Conservation (phyloP, 73 alveolate species). For the Effrenium voratum region DNA sequence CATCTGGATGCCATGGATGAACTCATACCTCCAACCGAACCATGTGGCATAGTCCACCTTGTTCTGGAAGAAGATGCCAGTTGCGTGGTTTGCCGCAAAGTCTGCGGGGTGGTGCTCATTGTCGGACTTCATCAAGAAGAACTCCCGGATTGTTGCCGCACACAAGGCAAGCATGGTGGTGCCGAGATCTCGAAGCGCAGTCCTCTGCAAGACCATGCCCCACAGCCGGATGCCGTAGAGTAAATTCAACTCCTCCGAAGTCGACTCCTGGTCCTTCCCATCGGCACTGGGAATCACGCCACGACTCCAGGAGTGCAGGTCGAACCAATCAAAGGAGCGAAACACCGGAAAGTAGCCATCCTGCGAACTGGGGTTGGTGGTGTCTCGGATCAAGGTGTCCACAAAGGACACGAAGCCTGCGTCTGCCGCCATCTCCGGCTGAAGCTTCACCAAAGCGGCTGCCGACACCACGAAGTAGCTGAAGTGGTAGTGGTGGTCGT, state of each 20-base stretch:
- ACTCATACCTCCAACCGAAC: slow-evolving; percentile 84
- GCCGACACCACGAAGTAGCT: slow-evolving; percentile 72
- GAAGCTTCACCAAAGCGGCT: slow-evolving; percentile 49
- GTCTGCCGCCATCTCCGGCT: slow-evolving; percentile 18
- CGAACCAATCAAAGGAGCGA: slow-evolving; percentile 86
- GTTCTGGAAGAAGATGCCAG: slow-evolving; percentile 93
- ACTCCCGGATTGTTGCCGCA: slow-evolving; percentile 74
- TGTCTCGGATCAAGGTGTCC: slow-evolving; percentile 82
- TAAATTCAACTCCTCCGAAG: slow-evolving; percentile 64
- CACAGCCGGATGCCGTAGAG: slow-evolving; percentile 69
- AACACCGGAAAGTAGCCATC: slow-evolving; percentile 53
- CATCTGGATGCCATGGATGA: slow-evolving; percentile 93
- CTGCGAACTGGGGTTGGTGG: slow-evolving; percentile 62
- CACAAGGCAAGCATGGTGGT: slow-evolving; percentile 81
- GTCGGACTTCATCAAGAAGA: slow-evolving; percentile 86
- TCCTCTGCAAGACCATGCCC: slow-evolving; percentile 64
- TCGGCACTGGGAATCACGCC: slow-evolving; percentile 70
- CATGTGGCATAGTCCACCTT: slow-evolving; percentile 90
- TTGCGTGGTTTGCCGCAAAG: slow-evolving; percentile 62
- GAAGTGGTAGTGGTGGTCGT: slow-evolving; percentile 90
- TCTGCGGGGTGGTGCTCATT: slow-evolving; percentile 68
- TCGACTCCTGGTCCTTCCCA: slow-evolving; percentile 89
- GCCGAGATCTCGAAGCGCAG: slow-evolving; percentile 46
- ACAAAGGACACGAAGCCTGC: slow-evolving; percentile 37
- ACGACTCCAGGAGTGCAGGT: slow-evolving; percentile 86